Base-by-base conservation (phyloP, 805 yeast genomes). In the Diddensiella santjacobensis region DNA sequence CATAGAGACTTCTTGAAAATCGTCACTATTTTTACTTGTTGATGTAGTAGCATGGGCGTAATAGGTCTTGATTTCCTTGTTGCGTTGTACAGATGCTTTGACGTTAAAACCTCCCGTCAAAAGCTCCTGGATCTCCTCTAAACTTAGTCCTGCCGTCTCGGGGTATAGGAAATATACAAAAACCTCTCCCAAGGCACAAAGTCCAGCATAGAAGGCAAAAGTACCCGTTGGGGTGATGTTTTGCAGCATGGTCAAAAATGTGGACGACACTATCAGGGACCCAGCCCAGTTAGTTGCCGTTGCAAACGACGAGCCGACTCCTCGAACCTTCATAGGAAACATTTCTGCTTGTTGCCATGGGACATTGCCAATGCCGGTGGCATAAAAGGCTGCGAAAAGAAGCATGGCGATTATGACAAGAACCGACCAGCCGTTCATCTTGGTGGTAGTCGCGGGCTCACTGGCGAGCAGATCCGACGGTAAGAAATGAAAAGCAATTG, bases 331-430 rank as follows among this genome's bases (percentile, higher is more conserved):
- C 74, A 90, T 96, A 30, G 97, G 93, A 71, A 93, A 89, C 62
- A 91, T 72, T 69, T 91, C 99, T 49, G 91, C 84, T 64, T 93
- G 97, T 64, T 91, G 96, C 99, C 99, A 91, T 48, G 98, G 97
- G 47, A 88, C 93, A 66, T 91, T 90, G 70, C 99, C 99, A 57
- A 90, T 87, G 57, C 98, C 98, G 56, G 87, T 72, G 42, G 97
- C 96, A 65, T 90, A 91, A 46, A 84, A 81, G 2, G 96, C 96
- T 40, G 90, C 96, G 63, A 74, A 93, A 36, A 80, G 65, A 54
- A 91, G 87, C 87, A 90, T 89, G 45, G 88, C 82, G 33, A 89
- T 74, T 54, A 93, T 84, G 47, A 91, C 80, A 13, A 90, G 81
- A 53, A 86, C 79, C 18, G 96, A 96, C 96, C 97, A 90, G 2